phyloP scores from a whole-genome alignment of 306 rosid genomes.

The Notholithocarpus densiflorus region DNA sequence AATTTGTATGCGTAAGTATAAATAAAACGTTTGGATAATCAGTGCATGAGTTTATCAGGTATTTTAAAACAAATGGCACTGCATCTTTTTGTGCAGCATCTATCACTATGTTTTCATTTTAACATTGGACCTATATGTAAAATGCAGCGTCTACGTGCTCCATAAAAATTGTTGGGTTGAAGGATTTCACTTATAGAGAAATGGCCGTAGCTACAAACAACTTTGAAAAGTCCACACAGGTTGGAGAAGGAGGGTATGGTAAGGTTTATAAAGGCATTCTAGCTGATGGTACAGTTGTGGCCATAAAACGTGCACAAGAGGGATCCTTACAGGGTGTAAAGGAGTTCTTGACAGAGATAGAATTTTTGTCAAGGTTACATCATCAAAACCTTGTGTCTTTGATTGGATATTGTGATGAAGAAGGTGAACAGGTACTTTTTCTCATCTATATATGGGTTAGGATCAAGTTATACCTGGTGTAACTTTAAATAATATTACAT shows the following conservation, averaged over 20 bases:
- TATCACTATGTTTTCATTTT: neutral
- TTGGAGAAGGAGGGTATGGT: constrained; percentile 97
- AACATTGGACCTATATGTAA: constrained; percentile 11
- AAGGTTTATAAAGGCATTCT: constrained; percentile 83
- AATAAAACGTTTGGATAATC: neutral
- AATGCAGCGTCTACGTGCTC: constrained; percentile 56
- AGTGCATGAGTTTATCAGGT: neutral
- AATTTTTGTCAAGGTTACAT: constrained; percentile 76
- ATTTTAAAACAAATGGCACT: constrained; percentile 21
- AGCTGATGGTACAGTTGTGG: constrained; percentile 54
- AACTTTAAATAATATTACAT: too few species aligned
- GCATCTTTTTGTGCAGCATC: neutral
- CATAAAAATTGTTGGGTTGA: constrained; percentile 73
- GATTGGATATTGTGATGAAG: constrained; percentile 76
- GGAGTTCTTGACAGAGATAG: constrained; percentile 85
- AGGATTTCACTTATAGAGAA: constrained; percentile 65
- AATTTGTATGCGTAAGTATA: neutral
- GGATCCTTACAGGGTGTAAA: constrained; percentile 83
- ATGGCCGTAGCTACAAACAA: constrained; percentile 63
- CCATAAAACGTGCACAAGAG: constrained; percentile 77
- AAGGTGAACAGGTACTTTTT: constrained; percentile 60
- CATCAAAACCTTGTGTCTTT: constrained; percentile 78
- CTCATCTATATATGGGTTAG: neutral
- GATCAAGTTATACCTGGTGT: too few species aligned
- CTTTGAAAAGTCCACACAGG: constrained; percentile 52